Percentiles rank a stretch among this genome's conserved stretches.
Conservation (phyloP, 1,284 basidiomycete species). For the Chalciporus sp. region DNA sequence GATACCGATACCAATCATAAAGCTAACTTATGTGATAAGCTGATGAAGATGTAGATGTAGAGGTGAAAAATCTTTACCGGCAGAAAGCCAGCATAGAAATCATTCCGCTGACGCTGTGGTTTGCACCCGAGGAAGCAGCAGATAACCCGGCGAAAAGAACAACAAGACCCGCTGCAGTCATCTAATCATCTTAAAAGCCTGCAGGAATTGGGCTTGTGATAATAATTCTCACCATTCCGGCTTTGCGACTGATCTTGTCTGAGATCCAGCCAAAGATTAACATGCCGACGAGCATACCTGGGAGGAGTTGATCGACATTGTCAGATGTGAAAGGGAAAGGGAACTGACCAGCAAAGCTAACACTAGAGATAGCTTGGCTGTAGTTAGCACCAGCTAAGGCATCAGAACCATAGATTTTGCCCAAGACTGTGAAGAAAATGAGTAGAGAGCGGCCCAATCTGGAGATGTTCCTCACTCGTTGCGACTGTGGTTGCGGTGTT, state of each 20-base stretch:
- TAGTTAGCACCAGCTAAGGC: conserved; percentile 53
- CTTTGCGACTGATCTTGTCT: conserved; percentile 87
- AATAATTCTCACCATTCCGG: conserved; percentile 69
- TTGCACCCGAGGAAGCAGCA: conserved; percentile 81
- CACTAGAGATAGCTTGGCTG: conserved; percentile 62
- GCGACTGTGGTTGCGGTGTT: conserved; percentile 36
- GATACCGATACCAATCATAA: conserved; percentile 81
- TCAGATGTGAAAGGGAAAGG: background rate
- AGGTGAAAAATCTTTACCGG: conserved; percentile 48
- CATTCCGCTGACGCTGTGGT: conserved; percentile 69
- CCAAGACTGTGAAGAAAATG: conserved; percentile 51
- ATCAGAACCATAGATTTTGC: conserved; percentile 61
- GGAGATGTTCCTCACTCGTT: conserved; percentile 48
- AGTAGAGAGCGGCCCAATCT: conserved; percentile 1
- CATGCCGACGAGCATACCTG: conserved; percentile 78
- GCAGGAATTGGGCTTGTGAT: background rate
- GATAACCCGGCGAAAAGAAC: conserved; percentile 80
- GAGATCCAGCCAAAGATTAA: conserved; percentile 75
- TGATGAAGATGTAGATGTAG: background rate
- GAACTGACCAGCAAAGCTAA: conserved; percentile 70
- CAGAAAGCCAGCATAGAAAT: conserved; percentile 80
- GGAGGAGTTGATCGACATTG: background rate
- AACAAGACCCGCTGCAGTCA: conserved; percentile 78
- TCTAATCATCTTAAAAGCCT: conserved; percentile 42
- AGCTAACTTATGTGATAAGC: conserved; percentile 41